phyloP scores from a whole-genome alignment of 2,329 filamentous ascomycete genomes.

The Aspergillus sp. region DNA sequence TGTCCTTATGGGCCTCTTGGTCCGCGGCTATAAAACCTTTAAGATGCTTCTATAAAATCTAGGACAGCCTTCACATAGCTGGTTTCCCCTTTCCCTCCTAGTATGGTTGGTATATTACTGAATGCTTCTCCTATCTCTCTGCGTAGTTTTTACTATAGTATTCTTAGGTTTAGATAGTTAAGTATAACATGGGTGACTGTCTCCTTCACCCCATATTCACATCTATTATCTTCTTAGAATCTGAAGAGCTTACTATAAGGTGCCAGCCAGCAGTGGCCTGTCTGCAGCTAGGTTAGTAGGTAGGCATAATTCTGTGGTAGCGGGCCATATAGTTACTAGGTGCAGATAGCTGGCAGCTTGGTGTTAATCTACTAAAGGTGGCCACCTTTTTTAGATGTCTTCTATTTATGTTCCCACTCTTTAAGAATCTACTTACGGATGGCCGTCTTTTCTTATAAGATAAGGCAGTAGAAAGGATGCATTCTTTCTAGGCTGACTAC shows the following conservation, averaged over 20 bases:
- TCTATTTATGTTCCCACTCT: not conserved
- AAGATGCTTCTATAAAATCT: conserved; percentile 7
- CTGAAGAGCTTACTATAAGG: conserved; percentile 3
- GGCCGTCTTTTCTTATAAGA: not conserved
- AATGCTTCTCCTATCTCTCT: conserved; percentile 1
- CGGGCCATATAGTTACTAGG: not conserved
- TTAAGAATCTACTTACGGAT: not conserved
- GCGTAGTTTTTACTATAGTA: not conserved
- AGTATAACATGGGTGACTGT: conserved; percentile 9
- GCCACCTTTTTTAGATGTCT: not conserved
- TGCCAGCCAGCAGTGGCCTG: conserved; percentile 11
- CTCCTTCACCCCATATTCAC: conserved; percentile 9
- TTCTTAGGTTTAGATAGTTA: conserved; percentile 5
- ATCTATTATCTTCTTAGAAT: conserved; percentile 4
- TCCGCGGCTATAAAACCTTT: conserved; percentile 5
- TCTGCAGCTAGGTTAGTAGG: conserved; percentile 10
- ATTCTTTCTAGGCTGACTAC: not conserved
- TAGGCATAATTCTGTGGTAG: conserved; percentile 7
- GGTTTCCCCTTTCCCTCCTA: conserved; percentile 5
- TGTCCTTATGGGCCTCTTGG: conserved; percentile 3
- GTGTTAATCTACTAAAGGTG: not conserved
- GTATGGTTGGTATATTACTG: conserved; percentile 1
- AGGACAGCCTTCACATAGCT: conserved; percentile 5
- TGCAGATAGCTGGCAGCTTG: conserved; percentile 1
- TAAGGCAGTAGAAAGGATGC: not conserved